Percentiles rank a stretch among this genome's conserved stretches.
Evolutionary conservation across 2,329 filamentous ascomycete species (phyloP).

Genomic region (Didymellaceae sp.): DNA sequence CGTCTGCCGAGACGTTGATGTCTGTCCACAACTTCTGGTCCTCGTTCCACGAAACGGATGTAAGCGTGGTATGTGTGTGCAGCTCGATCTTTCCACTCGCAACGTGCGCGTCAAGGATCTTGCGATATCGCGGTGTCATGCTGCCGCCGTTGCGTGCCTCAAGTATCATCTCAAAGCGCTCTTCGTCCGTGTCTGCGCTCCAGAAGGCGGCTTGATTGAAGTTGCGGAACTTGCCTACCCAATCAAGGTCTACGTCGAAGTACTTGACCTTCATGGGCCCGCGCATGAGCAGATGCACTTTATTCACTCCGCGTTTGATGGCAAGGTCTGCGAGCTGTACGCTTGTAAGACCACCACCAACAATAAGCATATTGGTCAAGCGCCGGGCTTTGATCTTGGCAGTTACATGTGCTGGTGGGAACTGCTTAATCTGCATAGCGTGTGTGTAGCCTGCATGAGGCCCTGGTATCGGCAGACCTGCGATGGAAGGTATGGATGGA

Average conservation of each 20-base stretch:
- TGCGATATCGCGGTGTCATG: conserved; percentile 72
- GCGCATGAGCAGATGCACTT: conserved; percentile 75
- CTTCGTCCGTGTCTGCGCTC: conserved; percentile 74
- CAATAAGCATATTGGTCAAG: conserved; percentile 68
- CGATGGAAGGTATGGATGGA: conserved; percentile 54
- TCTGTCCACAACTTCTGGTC: conserved; percentile 47
- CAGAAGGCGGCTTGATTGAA: conserved; percentile 78
- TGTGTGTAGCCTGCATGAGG: conserved; percentile 64
- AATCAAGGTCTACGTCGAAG: conserved; percentile 77
- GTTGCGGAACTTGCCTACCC: conserved; percentile 85
- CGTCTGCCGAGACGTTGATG: conserved; percentile 57
- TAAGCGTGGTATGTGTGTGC: conserved; percentile 64
- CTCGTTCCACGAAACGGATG: conserved; percentile 59
- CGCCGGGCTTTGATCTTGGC: conserved; percentile 57
- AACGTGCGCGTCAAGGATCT: conserved; percentile 68
- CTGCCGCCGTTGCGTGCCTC: conserved; percentile 76
- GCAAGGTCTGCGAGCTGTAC: conserved; percentile 75
- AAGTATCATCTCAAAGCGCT: conserved; percentile 70
- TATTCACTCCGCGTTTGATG: conserved; percentile 68
- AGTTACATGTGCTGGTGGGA: conserved; percentile 62
- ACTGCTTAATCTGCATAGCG: conserved; percentile 66
- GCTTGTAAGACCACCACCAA: conserved; percentile 79
- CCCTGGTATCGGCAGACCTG: conserved; percentile 45
- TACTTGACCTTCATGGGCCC: conserved; percentile 69
- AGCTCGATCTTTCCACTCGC: conserved; percentile 61